Evolutionary conservation across 1,284 basidiomycete species (phyloP), one percentile per base, ranked within the genome.

Genomic region (Nidula niveotomentosa): DNA sequence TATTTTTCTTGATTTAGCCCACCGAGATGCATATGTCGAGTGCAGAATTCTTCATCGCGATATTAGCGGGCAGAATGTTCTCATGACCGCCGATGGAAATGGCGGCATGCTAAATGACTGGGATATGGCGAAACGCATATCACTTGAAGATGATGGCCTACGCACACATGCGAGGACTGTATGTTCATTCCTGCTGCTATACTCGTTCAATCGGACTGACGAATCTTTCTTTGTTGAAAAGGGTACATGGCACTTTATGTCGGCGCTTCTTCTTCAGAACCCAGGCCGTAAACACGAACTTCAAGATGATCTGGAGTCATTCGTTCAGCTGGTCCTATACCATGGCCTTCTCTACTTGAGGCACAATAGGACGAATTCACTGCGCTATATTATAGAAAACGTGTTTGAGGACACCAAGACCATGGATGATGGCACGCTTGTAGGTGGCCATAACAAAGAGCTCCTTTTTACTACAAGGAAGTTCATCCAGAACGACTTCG

Each of bases 171-270:
- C 45, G 10, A 47, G 45, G 45, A 47, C 45, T n/a, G 3, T 23
- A 23, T 23, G 23, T 23, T 23, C 23, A 23, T 23, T 23, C 23
- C 23, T 3, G 3, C 23, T 23, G 23, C 23, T 23, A 23, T 23
- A 3, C 2, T 23, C 23, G 2, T 3, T 3, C 2, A 23, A 23
- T 23, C 23, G 23, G 23, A 23, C 23, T 23, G 23, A 23, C 3
- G 23, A 23, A 23, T 23, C 23, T 23, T 23, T 23, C 23, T 2
- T 3, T 3, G n/a, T 2, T 23, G 23, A 3, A 23, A 23, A 58
- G 56, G 57, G 57, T 10, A 58, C 55, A 4, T 56, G 55, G 57
- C 36, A 45, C 13, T 58, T 55, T 36, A 53, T 57, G 43, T 59
- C 58, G 8, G 33, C 48, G 5, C 48, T 52, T n/a, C 35, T 59